Evolutionary conservation across 768 basidiomycete genomes (phyloP), one percentile per base, ranked within the genome.

Genomic region (Cystoderma amianthinum): DNA sequence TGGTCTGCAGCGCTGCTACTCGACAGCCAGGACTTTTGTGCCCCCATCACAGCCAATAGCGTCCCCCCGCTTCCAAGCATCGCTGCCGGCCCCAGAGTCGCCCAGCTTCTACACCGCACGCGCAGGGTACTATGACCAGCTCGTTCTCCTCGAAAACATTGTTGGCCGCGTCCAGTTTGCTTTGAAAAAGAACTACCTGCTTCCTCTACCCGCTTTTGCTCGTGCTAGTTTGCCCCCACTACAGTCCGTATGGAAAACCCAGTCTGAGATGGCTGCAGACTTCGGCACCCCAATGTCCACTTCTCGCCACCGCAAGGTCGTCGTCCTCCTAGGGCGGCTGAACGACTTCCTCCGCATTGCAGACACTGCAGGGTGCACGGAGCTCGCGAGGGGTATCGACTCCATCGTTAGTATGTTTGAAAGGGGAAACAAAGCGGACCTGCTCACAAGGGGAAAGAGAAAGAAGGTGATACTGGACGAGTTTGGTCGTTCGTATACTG

Each of bases 51-150:
- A 64, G 46, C 51, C 60, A 4, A 36, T 45, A 20, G 39, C 49
- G 21, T 39, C 57, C 6, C 21, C 20, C 9, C 3, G 28, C 36
- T 12, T 25, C 5, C 15, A 39, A 18, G 28, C 20, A 21, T 17
- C 16, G 19, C 12, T 30, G 16, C 40, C 17, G 23, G 36, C 58
- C 42, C 89, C 89, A 0, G 61, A 70, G 15, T 85, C 88, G 5
- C 78, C 89, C 16, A 78, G 76, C 36, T 94, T 92, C 65, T 96
- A 88, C 67, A 90, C 92, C 13, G 83, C 82, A 12, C 80, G 83
- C 23, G 67, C 85, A 1, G 65, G 67, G 17, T 93, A 81, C 66
- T 81, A 81, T 58, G 86, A 93, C 60, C 75, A 80, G 42, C 61
- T 93, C 32, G 62, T 67, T 33, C 64, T 72, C 32, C 74, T 95